Evolutionary conservation across 2,329 filamentous ascomycete genomes (phyloP), one percentile per base, ranked within the genome.

Genomic region (Aaosphaeria pasadenensis): DNA sequence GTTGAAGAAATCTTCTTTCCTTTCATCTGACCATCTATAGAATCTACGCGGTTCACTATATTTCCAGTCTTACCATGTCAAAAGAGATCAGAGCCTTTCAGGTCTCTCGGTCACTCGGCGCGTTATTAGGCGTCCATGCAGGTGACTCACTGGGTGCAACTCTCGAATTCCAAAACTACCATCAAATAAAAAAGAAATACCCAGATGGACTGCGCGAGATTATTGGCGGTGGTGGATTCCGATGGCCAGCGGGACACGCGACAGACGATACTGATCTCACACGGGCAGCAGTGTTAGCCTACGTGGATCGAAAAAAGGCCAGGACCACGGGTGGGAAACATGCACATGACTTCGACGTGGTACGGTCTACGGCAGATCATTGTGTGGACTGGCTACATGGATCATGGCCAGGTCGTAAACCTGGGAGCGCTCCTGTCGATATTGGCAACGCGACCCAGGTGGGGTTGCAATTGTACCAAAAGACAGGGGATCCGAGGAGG

Each of bases 181-280:
- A 51, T 0, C 11, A 45, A 4, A 72, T 77, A 43, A 54, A 57
- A 11, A n/a, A 40, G 1, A 5, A 47, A 1, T 64, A 73, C 47
- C 75, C 75, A n/a, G 42, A 55, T 1, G 72, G 71, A 11, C 52
- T 74, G 3, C 69, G 70, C 38, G 64, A 71, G 7, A 76, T 78
- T 32, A 54, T 74, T 13, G 76, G 75, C 43, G 76, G 76, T 42
- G 76, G 76, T 0, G 49, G 57, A 2, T 77, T 78, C 48, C 7
- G 39, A 17, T 78, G 75, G 75, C 47, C 68, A 0, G 50, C 69
- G 0, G 76, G 76, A 6, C 68, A 73, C 48, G 75, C 75, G 11
- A 77, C 76, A 29, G 75, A 78, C 55, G 75, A 78, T 54, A 77
- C 75, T 1, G 75, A 78, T 53, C 62, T 78, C 52, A 75, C 73